Conservation (phyloP, 2,329 filamentous ascomycete species). For the Elsinoe fawcettii region DNA sequence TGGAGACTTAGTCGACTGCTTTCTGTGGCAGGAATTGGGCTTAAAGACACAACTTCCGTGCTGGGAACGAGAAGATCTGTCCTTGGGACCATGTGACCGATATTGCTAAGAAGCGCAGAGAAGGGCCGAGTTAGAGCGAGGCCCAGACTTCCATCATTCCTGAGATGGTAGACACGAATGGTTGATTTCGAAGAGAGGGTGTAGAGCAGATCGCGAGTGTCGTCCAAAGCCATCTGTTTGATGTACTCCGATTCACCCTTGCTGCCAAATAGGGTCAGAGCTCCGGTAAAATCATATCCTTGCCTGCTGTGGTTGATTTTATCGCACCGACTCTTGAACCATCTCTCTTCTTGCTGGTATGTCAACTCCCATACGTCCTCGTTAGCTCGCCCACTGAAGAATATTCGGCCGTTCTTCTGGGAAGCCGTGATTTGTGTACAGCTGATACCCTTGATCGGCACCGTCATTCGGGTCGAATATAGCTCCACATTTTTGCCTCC, state of each 20-base stretch:
- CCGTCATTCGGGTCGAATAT: slow-evolving; percentile 81
- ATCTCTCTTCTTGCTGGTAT: slow-evolving; percentile 94
- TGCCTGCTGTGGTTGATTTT: slow-evolving; percentile 74
- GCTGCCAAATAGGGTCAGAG: slow-evolving; percentile 42
- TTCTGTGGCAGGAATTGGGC: slow-evolving; percentile 70
- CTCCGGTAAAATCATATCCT: slow-evolving; percentile 49
- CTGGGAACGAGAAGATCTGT: slow-evolving; percentile 61
- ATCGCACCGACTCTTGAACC: slow-evolving; percentile 83
- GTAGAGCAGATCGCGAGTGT: slow-evolving; percentile 81
- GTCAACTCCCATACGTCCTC: slow-evolving; percentile 89
- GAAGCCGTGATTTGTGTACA: slow-evolving; percentile 75
- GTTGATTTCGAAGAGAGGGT: slow-evolving; percentile 82
- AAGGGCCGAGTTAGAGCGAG: slow-evolving; percentile 51
- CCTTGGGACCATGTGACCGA: slow-evolving; percentile 73
- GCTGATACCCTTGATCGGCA: slow-evolving; percentile 66
- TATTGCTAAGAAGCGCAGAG: slow-evolving; percentile 54
- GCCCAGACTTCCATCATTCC: slow-evolving; percentile 46
- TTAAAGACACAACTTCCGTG: slow-evolving; percentile 74
- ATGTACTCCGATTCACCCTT: slow-evolving; percentile 50
- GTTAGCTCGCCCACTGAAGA: slow-evolving; percentile 73
- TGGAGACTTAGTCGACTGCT: slow-evolving; percentile 80
- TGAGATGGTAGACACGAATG: slow-evolving; percentile 86
- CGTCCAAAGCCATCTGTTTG: slow-evolving; percentile 75
- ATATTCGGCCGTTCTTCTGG: slow-evolving; percentile 73
- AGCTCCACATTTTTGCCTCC: slow-evolving; percentile 68